Evolutionary conservation across 2,329 filamentous ascomycete species (phyloP).

Genomic region (Fusarium napiforme): DNA sequence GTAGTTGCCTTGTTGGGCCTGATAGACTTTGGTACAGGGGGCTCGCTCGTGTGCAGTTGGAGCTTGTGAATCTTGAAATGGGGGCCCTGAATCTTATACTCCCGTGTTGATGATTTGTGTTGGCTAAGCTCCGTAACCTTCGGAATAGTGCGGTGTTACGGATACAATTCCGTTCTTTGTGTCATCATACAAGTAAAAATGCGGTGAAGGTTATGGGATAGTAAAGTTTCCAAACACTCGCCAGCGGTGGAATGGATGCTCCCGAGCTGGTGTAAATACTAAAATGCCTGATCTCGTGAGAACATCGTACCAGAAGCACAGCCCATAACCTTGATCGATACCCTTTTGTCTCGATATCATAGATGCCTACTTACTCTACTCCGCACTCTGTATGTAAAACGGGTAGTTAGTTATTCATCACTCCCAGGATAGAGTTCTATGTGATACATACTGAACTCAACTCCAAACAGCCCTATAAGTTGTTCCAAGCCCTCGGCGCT

Average conservation of each 20-base stretch:
- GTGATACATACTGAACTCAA: not conserved
- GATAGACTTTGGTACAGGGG: constrained; percentile 42
- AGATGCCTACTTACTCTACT: not conserved
- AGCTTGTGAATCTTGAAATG: constrained; percentile 2
- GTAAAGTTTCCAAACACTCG: not conserved
- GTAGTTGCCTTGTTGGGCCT: constrained; percentile 20
- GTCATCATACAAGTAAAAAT: constrained; percentile 9
- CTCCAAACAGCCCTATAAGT: constrained; percentile 15
- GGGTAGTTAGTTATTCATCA: not conserved
- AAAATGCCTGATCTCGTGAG: not conserved
- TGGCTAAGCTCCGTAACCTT: constrained; percentile 1
- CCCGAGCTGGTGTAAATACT: not conserved
- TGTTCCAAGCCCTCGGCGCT: constrained; percentile 15
- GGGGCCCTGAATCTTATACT: constrained; percentile 13
- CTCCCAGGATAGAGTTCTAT: not conserved
- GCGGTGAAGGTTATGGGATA: constrained; percentile 13
- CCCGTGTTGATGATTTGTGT: not conserved
- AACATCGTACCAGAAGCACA: constrained; percentile 1
- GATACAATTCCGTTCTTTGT: constrained; percentile 1
- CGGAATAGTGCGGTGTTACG: not conserved
- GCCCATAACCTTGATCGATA: not conserved
- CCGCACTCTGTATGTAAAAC: not conserved
- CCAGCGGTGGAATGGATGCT: not conserved
- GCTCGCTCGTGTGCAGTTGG: constrained; percentile 5
- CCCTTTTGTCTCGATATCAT: not conserved